Evolutionary conservation across 2,329 filamentous ascomycete genomes (phyloP), one percentile per base, ranked within the genome.

Genomic region (Fusarium mangiferae): DNA sequence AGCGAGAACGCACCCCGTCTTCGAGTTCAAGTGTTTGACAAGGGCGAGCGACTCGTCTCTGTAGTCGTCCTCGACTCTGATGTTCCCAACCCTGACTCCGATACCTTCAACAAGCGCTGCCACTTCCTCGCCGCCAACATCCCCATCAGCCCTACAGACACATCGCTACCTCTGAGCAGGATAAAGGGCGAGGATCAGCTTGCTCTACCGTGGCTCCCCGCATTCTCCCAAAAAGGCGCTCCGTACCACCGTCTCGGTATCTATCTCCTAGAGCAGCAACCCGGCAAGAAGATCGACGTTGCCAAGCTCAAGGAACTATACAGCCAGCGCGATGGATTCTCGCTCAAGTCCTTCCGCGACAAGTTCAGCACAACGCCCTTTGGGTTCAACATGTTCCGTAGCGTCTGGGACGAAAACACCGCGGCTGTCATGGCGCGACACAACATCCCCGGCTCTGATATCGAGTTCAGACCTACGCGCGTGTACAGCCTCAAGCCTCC

Each of bases 241-340:
- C 94, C 94, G 4, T 98, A 98, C 84, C 96, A 98, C 83, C 93
- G 96, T 59, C 87, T 98, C 62, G 92, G 92, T 54, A 85, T 98
- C 68, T 93, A 96, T 80, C 85, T 99, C 28, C 86, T 98, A 56
- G 90, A 97, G 84, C 96, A 99, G 83, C 86, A 88, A 58, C 85
- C 90, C 61, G 90, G 88, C 61, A 78, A 87, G 71, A 76, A 63
- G 41, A 80, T 95, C 73, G 90, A 94, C 78, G 83, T 88, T 33
- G 85, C 84, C 44, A 84, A 86, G 66, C 83, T 94, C 48, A 87
- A 87, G 78, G 84, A 88, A 75, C 82, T 86, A 28, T 87, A 89
- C 80, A 76, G 81, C 28, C 73, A 75, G 48, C 89, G 93, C 59
- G 89, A 95, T 55, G 88, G 87, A 52, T 97, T 97, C 84, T 91